A percentile compares a stretch with the other conserved stretches of the same genome.
These are phyloP conservation scores for Gossypium australe DNA, from an alignment of 345 rosid species.

Conservation along the genomic window DNA sequence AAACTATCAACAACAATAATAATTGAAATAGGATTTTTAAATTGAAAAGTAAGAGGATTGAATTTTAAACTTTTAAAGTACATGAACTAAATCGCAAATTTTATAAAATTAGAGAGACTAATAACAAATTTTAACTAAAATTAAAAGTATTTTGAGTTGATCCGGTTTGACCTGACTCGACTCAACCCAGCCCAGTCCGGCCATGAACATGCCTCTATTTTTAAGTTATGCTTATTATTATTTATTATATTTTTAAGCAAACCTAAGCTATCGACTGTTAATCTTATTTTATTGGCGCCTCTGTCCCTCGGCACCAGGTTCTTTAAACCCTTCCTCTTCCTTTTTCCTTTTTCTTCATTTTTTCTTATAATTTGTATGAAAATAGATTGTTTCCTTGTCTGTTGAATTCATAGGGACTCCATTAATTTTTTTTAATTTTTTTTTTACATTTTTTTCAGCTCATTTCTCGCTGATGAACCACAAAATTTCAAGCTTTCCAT, in stretches of 20 bases:
- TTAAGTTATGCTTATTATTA: not conserved
- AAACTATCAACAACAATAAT: too few species aligned
- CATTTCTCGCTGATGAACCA: not conserved
- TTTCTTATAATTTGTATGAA: not conserved
- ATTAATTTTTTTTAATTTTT: not conserved
- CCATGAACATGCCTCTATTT: too few species aligned
- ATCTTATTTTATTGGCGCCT: not conserved
- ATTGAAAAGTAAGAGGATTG: too few species aligned
- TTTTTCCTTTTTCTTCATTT: not conserved
- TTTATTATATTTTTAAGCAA: not conserved
- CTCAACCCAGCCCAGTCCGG: too few species aligned
- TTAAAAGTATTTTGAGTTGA: too few species aligned
- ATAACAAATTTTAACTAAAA: too few species aligned
- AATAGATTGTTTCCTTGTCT: not conserved
- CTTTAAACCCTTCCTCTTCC: not conserved
- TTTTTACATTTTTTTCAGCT: not conserved
- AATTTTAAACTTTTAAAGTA: too few species aligned
- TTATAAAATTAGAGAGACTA: too few species aligned
- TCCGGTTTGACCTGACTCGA: too few species aligned
- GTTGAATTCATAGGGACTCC: not conserved
- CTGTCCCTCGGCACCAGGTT: not conserved
- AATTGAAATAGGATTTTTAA: too few species aligned
- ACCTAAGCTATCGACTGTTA: not conserved
- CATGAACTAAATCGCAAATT: too few species aligned
- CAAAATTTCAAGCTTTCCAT: not conserved